phyloP scores from a whole-genome alignment of 305 asterid species.

The Solanum hybrid region DNA sequence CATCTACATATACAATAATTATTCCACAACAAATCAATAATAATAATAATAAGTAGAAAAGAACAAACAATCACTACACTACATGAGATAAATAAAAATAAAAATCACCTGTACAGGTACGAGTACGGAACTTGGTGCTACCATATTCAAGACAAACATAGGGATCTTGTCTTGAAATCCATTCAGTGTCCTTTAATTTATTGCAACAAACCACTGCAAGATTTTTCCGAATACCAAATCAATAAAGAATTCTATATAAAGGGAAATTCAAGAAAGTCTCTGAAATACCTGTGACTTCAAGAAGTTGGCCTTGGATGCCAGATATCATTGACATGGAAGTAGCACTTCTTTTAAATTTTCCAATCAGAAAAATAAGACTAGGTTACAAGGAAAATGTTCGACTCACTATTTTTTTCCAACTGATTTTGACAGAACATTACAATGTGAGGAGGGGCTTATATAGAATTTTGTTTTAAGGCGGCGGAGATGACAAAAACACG shows the following conservation, averaged over 20 bases:
- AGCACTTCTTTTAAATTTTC: background rate
- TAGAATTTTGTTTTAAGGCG: background rate
- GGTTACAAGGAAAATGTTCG: background rate
- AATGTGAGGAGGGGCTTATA: background rate
- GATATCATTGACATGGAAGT: constrained; percentile 59
- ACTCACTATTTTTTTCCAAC: background rate
- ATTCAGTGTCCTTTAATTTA: constrained; percentile 76
- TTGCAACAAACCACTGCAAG: constrained; percentile 69
- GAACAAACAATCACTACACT: background rate
- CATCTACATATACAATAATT: constrained; percentile 37
- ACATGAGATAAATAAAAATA: background rate
- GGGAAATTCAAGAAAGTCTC: background rate
- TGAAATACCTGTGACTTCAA: constrained; percentile 65
- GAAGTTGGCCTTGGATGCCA: constrained; percentile 81
- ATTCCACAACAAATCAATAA: background rate
- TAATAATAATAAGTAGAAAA: background rate
- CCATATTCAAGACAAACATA: constrained; percentile 82
- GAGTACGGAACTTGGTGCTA: constrained; percentile 64
- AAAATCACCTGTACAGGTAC: constrained; percentile 69
- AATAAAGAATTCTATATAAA: background rate
- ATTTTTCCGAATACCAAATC: background rate
- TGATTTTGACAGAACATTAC: background rate
- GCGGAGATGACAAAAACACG: background rate
- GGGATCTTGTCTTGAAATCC: constrained; percentile 97
- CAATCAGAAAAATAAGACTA: background rate